phyloP scores from a whole-genome alignment of 1,284 basidiomycete species.

The Volvariella volvacea region DNA sequence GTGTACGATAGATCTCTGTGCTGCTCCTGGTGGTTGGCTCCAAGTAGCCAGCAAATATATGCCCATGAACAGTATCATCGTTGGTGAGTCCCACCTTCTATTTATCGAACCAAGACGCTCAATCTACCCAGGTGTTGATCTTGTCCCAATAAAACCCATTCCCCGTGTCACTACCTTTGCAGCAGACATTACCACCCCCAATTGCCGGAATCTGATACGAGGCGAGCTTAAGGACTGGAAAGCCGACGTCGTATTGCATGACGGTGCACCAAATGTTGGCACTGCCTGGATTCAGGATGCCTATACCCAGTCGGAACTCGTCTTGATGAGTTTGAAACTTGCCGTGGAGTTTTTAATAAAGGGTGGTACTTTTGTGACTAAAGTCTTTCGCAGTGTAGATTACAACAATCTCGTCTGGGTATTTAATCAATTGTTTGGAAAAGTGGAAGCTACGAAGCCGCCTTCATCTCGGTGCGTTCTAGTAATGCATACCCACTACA shows the following conservation, averaged over 20 bases:
- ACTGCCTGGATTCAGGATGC: conserved; percentile 99
- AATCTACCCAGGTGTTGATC: conserved; percentile 70
- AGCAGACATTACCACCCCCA: conserved; percentile 91
- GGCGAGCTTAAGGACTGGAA: conserved; percentile 97
- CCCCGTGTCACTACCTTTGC: conserved; percentile 91
- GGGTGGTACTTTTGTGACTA: conserved; percentile 96
- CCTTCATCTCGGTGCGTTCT: conserved; percentile 82
- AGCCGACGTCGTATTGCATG: conserved; percentile 99
- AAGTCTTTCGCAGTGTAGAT: conserved; percentile 98
- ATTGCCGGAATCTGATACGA: conserved; percentile 86
- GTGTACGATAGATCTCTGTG: conserved; percentile 98
- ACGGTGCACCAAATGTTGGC: conserved; percentile 99
- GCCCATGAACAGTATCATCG: conserved; percentile 91
- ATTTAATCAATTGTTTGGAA: conserved; percentile 93
- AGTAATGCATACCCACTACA: background rate
- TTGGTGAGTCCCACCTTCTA: conserved; percentile 54
- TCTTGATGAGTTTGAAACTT: conserved; percentile 92
- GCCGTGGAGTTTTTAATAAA: conserved; percentile 94
- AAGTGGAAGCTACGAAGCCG: conserved; percentile 98
- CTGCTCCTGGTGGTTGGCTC: conserved; percentile 98
- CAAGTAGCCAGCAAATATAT: conserved; percentile 99
- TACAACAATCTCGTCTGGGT: conserved; percentile 99
- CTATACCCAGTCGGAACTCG: conserved; percentile 95
- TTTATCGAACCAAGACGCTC: conserved; percentile 6
- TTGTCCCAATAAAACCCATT: conserved; percentile 95